These are phyloP conservation scores for Angophora floribunda DNA, from an alignment of 345 rosid genomes.

Conservation along the genomic window DNA sequence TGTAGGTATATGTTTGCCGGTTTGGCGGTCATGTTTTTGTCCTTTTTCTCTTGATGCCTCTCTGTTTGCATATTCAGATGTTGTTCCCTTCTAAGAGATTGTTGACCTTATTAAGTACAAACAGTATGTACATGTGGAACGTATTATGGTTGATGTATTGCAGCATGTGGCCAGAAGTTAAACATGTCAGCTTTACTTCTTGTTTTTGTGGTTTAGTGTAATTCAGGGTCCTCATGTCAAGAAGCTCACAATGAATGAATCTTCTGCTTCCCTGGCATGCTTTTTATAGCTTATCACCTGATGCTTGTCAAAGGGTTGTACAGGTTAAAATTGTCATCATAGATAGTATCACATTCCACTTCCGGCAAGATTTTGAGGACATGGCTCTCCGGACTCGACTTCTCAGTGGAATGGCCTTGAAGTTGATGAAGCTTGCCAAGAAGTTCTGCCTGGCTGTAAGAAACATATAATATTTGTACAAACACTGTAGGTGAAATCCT, in stretches of 20 bases:
- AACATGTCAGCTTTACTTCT: neutral
- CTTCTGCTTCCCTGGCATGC: neutral
- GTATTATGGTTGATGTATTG: neutral
- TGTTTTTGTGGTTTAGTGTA: neutral
- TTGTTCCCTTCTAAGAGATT: neutral
- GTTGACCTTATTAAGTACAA: neutral
- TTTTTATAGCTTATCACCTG: neutral
- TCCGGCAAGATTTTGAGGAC: conserved; percentile 97
- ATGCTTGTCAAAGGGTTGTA: neutral
- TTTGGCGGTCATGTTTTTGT: neutral
- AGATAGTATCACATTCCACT: conserved; percentile 90
- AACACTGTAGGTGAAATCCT: neutral
- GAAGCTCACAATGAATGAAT: neutral
- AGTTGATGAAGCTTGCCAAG: conserved; percentile 87
- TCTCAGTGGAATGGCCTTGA: conserved; percentile 72
- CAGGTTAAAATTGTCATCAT: conserved; percentile 80
- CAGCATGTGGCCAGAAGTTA: neutral
- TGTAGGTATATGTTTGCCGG: conserved; percentile 22
- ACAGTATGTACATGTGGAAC: neutral
- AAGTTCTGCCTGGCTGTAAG: conserved; percentile 75
- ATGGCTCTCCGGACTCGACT: conserved; percentile 67
- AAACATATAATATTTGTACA: neutral
- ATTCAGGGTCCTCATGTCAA: neutral
- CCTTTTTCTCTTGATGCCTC: neutral
- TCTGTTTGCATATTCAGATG: neutral